Evolutionary conservation across 2,329 filamentous ascomycete genomes (phyloP).

Genomic region (Endocalyx cinctus): DNA sequence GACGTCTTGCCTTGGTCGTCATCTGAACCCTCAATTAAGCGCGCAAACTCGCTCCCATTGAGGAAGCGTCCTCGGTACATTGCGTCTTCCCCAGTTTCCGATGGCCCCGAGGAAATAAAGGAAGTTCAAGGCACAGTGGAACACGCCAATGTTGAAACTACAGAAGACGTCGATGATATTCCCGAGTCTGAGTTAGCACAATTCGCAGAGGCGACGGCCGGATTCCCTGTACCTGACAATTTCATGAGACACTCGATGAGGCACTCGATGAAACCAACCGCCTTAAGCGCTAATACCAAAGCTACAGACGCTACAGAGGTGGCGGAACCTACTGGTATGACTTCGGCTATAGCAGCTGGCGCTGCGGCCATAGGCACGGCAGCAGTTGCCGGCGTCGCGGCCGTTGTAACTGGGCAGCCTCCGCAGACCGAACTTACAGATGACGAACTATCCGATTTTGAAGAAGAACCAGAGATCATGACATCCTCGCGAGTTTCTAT

Average conservation of each 20-base stretch:
- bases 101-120: neutral
- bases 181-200: no score
- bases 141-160: neutral
- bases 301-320: neutral
- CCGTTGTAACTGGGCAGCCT: constrained; percentile 6
- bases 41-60: constrained; percentile 20
- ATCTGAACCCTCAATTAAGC: constrained; percentile 29
- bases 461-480: constrained; percentile 56
- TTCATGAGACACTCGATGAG: no score
- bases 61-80: constrained; percentile 15
- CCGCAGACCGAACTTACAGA: constrained; percentile 22
- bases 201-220: no score
- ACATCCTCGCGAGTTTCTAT: constrained; percentile 54
- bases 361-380: constrained; percentile 10
- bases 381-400: constrained; percentile 6
- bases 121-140: neutral
- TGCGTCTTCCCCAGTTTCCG: constrained; percentile 3
- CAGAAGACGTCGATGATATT: neutral
- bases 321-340: constrained; percentile 2
- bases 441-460: constrained; percentile 46
- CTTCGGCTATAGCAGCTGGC: constrained; percentile 10
- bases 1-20: constrained; percentile 18
- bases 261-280: neutral
- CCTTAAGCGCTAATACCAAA: neutral
- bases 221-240: neutral